A percentile compares a stretch with the other conserved stretches of the same genome.
Conservation (phyloP, 306 rosid species). For the Sechiopsis laciniata region DNA sequence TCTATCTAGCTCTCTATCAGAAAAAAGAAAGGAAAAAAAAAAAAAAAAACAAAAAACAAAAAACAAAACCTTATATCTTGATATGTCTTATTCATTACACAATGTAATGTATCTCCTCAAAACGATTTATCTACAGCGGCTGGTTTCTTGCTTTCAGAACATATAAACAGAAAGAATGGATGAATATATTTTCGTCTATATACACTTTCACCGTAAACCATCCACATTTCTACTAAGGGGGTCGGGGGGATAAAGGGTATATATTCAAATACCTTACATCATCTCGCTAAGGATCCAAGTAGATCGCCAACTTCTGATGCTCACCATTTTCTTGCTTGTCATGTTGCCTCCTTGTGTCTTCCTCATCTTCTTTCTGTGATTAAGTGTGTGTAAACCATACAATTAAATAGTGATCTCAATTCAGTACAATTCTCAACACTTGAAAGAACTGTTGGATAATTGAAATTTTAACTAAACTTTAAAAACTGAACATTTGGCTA, state of each 20-base stretch:
- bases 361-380: conserved; percentile 35
- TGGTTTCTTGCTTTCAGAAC: conserved; percentile 23
- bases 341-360: not conserved
- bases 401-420: not conserved
- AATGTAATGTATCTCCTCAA: conserved; percentile 28
- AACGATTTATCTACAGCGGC: conserved; percentile 37
- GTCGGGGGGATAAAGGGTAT: not conserved
- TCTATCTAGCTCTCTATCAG: too few relatives aligned
- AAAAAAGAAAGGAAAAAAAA: too few relatives aligned
- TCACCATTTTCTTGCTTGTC: conserved; percentile 38
- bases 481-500: not conserved
- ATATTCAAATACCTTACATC: conserved; percentile 6
- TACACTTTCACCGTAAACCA: conserved; percentile 32
- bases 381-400: not conserved
- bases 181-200: conserved; percentile 45
- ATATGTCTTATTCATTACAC: conserved; percentile 40
- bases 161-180: conserved; percentile 79
- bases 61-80: not conserved
- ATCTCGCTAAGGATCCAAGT: conserved; percentile 50
- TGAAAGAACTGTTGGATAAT: too few relatives aligned
- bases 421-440: not conserved
- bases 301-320: conserved; percentile 47
- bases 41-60: too few relatives aligned
- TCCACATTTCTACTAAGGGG: conserved; percentile 22
- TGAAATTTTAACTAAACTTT: not conserved